A percentile compares a stretch with the other conserved stretches of the same genome.
phyloP scores from a whole-genome alignment of 805 yeast species.

The Debaryomyces tyrocola region DNA sequence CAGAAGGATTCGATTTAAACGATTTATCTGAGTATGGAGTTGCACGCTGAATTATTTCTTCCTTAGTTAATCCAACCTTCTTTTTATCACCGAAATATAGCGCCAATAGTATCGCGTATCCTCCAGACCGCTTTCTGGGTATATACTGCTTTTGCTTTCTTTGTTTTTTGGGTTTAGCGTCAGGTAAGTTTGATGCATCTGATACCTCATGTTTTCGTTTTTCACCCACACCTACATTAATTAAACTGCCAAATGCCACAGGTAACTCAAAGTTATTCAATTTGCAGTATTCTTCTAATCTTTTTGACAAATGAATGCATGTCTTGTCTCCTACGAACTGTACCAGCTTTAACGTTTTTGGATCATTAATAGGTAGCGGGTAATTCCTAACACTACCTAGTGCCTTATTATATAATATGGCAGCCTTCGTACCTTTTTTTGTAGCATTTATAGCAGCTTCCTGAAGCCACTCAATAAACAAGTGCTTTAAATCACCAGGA shows the following conservation, averaged over 20 bases:
- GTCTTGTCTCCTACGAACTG: conserved; percentile 75
- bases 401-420: conserved; percentile 57
- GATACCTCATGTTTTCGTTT: not conserved
- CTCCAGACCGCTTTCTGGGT: conserved; percentile 78
- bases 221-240: conserved; percentile 5
- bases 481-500: conserved; percentile 43
- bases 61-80: conserved; percentile 61
- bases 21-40: conserved; percentile 56
- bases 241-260: conserved; percentile 15
- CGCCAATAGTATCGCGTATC: conserved; percentile 74
- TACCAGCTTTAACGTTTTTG: conserved; percentile 57
- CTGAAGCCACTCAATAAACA: conserved; percentile 60
- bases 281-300: conserved; percentile 55
- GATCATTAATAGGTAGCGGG: conserved; percentile 48
- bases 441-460: conserved; percentile 48
- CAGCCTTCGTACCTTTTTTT: conserved; percentile 51
- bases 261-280: conserved; percentile 52
- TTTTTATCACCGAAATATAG: conserved; percentile 49
- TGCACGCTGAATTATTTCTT: conserved; percentile 56
- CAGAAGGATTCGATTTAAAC: conserved; percentile 58
- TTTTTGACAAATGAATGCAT: conserved; percentile 48
- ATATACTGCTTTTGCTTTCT: conserved; percentile 47
- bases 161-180: conserved; percentile 12
- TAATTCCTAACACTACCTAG: conserved; percentile 47
- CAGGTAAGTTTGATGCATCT: conserved; percentile 6